Evolutionary conservation across 2,329 filamentous ascomycete genomes (phyloP), one percentile per base, ranked within the genome.

Genomic region (Drechslerella dactyloides): DNA sequence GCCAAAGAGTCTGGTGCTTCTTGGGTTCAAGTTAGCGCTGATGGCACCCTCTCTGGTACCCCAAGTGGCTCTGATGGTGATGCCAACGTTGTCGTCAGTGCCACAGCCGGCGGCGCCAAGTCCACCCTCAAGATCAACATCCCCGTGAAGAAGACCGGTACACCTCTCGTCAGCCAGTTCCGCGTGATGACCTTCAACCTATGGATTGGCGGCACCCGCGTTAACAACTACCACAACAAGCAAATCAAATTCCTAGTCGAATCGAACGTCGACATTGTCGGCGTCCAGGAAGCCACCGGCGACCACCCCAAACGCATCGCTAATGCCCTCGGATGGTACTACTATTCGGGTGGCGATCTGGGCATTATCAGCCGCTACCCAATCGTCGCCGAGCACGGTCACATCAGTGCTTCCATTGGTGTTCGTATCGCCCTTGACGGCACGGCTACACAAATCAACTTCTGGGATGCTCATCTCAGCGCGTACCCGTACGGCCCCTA

Each of bases 401-500:
- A 77, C 15, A 75, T 77, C 46, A 75, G 75, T 33, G 74, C 76
- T 17, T 76, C 77, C 17, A 78, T 77, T 1, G 78, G 77, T 24
- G 79, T 79, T 3, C 78, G 76, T 17, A 76, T 82, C 46, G 75
- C 76, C 24, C 77, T 82, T 13, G 80, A 81, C 61, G 79, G 77
- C 5, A 59, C 75, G 0, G 69, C 68, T 3, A 74, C 75, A 21
- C 75, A 79, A 33, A 74, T 81, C 54, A 79, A 79, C 65, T 75
- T 81, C 51, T 81, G 78, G 76, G 78, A 77, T 24, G 77, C 77
- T 44, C 81, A 82, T 56, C 66, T 82, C 5, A 80, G 78, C 1
- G 79, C 78, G 46, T 74, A 76, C 21, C 81, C 81, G 0, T 82
- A 82, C 50, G 81, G 81, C 0, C 81, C 81, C 0, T 82, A 82